Base-by-base conservation (phyloP, 2,329 filamentous ascomycete species). In the Hymenotorrendiella dingleyae region DNA sequence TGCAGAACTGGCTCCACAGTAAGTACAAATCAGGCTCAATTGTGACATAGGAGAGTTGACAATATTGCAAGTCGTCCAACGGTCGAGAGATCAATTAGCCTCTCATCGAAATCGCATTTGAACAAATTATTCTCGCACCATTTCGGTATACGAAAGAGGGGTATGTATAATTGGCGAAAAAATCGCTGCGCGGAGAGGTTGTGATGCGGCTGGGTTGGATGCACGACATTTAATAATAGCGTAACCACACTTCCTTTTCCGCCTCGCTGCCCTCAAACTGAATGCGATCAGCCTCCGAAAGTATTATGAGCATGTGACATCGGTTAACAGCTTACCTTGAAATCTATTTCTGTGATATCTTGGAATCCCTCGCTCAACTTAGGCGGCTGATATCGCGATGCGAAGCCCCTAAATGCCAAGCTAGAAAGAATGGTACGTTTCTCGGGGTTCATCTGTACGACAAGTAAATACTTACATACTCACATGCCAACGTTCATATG, bases 381-480 rank as follows among this genome's bases (percentile, higher is more conserved):
- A 1, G 91, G 93, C 52, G 82, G 74, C 51, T 80, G 79, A 64
- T 86, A 93, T 40, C 86, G 76, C 7, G 80, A 77, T 12, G 72
- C 68, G 59, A 88, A 98, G 10, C 80, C 76, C 19, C 73, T 79
- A 62, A 96, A 97, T 0, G 93, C 91, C 49, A 93, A 70, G 33
- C 76, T 78, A 0, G 91, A 90, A 4, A 98, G 72, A 1, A 78
- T 72, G 0, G 73, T 67, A 49, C 93, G 76, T 19, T 78, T 76
- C 63, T 97, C 91, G 1, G 90, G 91, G 58, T 97, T 97, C 66
- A 89, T 72, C 70, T 82, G 55, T 44, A 17, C 6, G 3, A 40
- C 36, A 11, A 19, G 12, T 45, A 3, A 41, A 27, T 35, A 45
- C 20, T 14, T 28, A 29, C 33, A 29, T 20, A 23, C 35, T 43